Conservation (phyloP, 2,329 filamentous ascomycete genomes). For the Aspergillus eucalypticola region DNA sequence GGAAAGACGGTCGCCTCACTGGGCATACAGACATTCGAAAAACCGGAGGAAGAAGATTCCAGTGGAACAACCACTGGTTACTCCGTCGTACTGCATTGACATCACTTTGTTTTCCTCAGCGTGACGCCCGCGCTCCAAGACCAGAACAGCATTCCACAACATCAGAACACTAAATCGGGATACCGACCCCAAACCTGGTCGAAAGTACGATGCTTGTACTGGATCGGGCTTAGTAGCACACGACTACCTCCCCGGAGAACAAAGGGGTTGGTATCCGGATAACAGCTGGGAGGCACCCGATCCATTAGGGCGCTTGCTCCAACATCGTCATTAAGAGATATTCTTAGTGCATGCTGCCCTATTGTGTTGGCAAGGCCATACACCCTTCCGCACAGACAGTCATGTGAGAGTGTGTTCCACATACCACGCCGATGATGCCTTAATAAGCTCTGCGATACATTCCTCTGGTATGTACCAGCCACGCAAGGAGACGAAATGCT, state of each 20-base stretch:
- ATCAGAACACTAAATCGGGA: slow-evolving; percentile 4
- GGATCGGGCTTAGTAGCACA: not conserved
- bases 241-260: not conserved
- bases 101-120: slow-evolving; percentile 19
- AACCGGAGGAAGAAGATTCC: slow-evolving; percentile 11
- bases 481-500: slow-evolving; percentile 17
- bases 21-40: slow-evolving; percentile 15
- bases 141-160: slow-evolving; percentile 21
- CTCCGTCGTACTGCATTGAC: slow-evolving; percentile 14
- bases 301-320: not conserved
- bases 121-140: slow-evolving; percentile 19
- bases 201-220: not conserved
- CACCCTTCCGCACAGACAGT: not conserved
- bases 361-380: not conserved
- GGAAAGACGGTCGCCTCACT: not conserved
- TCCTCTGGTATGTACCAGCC: slow-evolving; percentile 19
- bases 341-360: not conserved
- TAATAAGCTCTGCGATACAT: slow-evolving; percentile 17
- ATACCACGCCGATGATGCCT: slow-evolving; percentile 20
- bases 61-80: slow-evolving; percentile 4
- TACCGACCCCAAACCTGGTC: not conserved
- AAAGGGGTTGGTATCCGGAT: slow-evolving; percentile 4
- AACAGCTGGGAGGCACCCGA: not conserved
- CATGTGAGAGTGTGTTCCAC: slow-evolving; percentile 6
- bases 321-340: not conserved